Conservation (phyloP, 2,329 filamentous ascomycete species). For the Mariannaea sp. region DNA sequence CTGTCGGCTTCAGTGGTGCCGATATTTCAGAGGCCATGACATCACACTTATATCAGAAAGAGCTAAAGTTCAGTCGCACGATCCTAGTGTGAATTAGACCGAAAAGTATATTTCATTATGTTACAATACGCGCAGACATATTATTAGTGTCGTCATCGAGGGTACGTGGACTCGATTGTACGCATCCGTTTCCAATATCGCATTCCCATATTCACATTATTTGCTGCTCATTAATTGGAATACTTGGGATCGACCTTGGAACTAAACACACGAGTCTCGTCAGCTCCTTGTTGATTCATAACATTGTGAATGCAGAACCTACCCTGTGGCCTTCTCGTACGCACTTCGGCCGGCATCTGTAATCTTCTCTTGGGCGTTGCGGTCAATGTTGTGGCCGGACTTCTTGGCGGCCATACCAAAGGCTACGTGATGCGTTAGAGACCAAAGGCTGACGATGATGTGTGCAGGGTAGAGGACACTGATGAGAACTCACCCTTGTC, state of each 20-base stretch:
- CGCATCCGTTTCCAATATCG: background rate
- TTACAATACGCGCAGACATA: conserved; percentile 9
- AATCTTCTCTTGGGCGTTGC: conserved; percentile 46
- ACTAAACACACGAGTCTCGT: conserved; percentile 18
- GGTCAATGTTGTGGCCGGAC: conserved; percentile 42
- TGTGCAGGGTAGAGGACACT: background rate
- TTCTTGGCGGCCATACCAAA: conserved; percentile 41
- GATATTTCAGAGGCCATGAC: no score
- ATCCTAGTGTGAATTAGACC: no score
- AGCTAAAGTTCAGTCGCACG: no score
- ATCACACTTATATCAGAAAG: no score
- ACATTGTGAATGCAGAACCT: conserved; percentile 17
- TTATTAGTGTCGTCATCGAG: conserved; percentile 12
- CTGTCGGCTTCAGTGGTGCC: no score
- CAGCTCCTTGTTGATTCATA: background rate
- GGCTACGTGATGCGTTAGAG: conserved; percentile 28
- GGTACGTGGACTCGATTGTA: background rate
- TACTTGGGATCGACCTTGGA: conserved; percentile 38
- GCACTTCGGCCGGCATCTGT: conserved; percentile 43
- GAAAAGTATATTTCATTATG: background rate
- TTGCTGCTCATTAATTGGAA: conserved; percentile 41
- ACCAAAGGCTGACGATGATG: background rate
- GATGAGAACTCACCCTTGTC: conserved; percentile 43
- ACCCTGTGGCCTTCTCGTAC: conserved; percentile 48
- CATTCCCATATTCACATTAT: no score